Evolutionary conservation across 768 basidiomycete species (phyloP).

Genomic region (Russula olivacea): DNA sequence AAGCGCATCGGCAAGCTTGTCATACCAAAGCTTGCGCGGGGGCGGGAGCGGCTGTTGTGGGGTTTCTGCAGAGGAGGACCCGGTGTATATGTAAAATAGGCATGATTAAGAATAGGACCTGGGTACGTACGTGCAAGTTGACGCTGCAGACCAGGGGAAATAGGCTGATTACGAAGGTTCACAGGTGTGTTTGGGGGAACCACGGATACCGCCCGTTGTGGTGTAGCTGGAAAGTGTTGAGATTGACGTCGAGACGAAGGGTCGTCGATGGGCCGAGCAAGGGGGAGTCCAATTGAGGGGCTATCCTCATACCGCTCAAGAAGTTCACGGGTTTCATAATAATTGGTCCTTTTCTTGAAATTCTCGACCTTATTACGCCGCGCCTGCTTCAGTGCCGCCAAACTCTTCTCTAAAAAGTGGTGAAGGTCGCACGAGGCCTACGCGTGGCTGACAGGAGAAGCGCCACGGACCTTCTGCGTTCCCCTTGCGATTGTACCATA

Average conservation of each 20-base stretch:
- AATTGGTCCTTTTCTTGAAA: slow-evolving; percentile 97
- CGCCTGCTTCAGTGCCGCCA: slow-evolving; percentile 65
- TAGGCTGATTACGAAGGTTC: slow-evolving; percentile 14
- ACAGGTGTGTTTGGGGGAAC: slow-evolving; percentile 26
- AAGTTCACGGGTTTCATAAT: slow-evolving; percentile 84
- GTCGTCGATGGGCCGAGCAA: slow-evolving; percentile 33
- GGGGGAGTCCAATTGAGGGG: slow-evolving; percentile 32
- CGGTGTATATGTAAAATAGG: not conserved
- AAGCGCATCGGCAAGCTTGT: slow-evolving; percentile 81
- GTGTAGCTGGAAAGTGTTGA: slow-evolving; percentile 29
- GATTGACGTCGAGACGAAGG: slow-evolving; percentile 32
- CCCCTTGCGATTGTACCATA: slow-evolving; percentile 77
- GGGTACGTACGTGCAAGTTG: slow-evolving; percentile 38
- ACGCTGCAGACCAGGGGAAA: slow-evolving; percentile 31
- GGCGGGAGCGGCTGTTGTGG: slow-evolving; percentile 41
- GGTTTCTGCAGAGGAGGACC: slow-evolving; percentile 28
- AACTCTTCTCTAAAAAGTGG: slow-evolving; percentile 58
- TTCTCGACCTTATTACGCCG: slow-evolving; percentile 87
- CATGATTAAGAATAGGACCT: not conserved
- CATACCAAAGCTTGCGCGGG: slow-evolving; percentile 75
- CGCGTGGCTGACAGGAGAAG: not conserved
- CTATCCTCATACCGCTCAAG: slow-evolving; percentile 84
- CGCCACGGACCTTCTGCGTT: slow-evolving; percentile 65
- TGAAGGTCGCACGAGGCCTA: slow-evolving; percentile 8
- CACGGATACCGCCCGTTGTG: slow-evolving; percentile 28